A percentile compares a stretch with the other conserved stretches of the same genome.
Conservation (phyloP, 2,329 filamentous ascomycete species). For the Diplocarpon mali region DNA sequence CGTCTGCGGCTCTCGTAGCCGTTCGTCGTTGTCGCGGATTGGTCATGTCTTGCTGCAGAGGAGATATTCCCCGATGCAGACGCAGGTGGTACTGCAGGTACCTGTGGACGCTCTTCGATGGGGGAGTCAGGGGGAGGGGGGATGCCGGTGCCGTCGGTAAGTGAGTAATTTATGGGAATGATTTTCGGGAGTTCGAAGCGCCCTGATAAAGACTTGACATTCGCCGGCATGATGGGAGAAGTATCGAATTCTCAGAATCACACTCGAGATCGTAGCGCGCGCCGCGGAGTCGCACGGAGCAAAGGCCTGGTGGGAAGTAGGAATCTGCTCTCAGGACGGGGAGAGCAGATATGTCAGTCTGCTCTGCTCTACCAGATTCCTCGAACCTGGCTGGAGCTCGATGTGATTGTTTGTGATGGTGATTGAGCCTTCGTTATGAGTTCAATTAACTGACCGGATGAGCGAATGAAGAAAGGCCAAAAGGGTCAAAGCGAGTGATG, state of each 20-base stretch:
- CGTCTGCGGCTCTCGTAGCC: slow-evolving; percentile 15
- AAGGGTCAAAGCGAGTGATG: background rate
- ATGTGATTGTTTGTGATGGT: slow-evolving; percentile 4
- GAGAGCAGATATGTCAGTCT: background rate
- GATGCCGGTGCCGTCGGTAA: slow-evolving; percentile 28
- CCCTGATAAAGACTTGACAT: slow-evolving; percentile 18
- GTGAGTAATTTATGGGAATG: slow-evolving; percentile 24
- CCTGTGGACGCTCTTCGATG: slow-evolving; percentile 18
- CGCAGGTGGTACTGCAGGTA: slow-evolving; percentile 1
- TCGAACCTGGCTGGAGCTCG: slow-evolving; percentile 13
- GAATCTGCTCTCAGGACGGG: background rate
- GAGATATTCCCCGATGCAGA: slow-evolving; percentile 1
- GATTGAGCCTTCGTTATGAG: too few relatives aligned
- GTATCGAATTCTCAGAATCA: background rate
- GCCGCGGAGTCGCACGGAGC: background rate
- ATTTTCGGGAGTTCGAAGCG: slow-evolving; percentile 27
- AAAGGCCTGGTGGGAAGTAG: background rate
- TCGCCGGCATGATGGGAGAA: slow-evolving; percentile 16
- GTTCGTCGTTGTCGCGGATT: slow-evolving; percentile 8
- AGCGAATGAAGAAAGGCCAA: background rate
- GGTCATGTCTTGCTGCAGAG: background rate
- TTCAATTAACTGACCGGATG: too few relatives aligned
- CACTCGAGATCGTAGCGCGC: slow-evolving; percentile 1
- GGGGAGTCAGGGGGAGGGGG: slow-evolving; percentile 27
- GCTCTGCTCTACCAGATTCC: background rate